Percentiles rank a stretch among this genome's conserved stretches.
phyloP scores from a whole-genome alignment of 495 filamentous ascomycete genomes.

The Copromyces sp. region DNA sequence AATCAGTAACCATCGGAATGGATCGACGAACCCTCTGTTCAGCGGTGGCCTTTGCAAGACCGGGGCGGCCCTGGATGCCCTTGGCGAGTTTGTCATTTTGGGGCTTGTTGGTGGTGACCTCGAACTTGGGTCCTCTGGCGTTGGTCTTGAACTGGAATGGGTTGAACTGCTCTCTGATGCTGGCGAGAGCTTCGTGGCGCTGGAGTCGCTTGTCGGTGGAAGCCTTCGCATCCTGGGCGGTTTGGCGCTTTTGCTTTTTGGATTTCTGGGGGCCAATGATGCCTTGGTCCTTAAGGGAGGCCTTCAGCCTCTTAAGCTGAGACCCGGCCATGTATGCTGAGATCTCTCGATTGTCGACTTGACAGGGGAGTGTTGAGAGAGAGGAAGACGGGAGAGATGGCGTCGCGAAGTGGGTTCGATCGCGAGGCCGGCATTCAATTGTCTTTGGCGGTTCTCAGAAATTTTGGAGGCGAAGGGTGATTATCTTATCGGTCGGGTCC shows the following conservation, averaged over 20 bases:
- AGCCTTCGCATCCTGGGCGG: conserved; percentile 50
- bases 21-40: conserved; percentile 69
- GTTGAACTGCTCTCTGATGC: conserved; percentile 91
- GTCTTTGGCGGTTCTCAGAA: conserved; percentile 5
- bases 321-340: conserved; percentile 69
- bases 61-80: conserved; percentile 57
- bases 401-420: background rate
- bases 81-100: conserved; percentile 40
- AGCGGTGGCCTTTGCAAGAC: conserved; percentile 71
- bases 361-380: background rate
- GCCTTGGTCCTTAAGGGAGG: conserved; percentile 76
- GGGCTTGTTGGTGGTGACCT: conserved; percentile 52
- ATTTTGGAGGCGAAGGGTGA: conserved; percentile 19
- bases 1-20: background rate
- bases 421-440: background rate
- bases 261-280: conserved; percentile 81
- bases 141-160: conserved; percentile 85
- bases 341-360: background rate
- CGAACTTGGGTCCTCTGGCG: conserved; percentile 61
- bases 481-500: background rate
- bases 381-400: background rate
- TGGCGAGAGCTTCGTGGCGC: conserved; percentile 60
- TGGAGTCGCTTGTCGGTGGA: conserved; percentile 59
- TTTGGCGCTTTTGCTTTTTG: conserved; percentile 78
- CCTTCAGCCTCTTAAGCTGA: conserved; percentile 90